phyloP scores from a whole-genome alignment of 192 early-diverging fungal genomes.

The Coemansia sp. region DNA sequence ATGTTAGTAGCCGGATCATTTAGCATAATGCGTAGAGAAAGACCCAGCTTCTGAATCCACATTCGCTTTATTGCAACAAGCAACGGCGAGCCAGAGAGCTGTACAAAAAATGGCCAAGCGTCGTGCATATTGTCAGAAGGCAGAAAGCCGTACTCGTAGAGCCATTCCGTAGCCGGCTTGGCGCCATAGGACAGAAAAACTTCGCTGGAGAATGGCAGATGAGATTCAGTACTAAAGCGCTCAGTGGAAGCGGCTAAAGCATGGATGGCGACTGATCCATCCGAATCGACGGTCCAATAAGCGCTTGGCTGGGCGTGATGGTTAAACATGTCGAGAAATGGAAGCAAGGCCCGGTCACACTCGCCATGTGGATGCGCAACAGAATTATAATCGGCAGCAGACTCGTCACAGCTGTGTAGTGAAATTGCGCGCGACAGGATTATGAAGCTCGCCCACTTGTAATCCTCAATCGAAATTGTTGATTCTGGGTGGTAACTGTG shows the following conservation, averaged over 20 bases:
- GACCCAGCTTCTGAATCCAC: slow-evolving; percentile 33
- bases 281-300: slow-evolving; percentile 12
- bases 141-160: slow-evolving; percentile 42
- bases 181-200: slow-evolving; percentile 29
- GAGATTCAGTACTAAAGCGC: not conserved
- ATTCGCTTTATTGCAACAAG: slow-evolving; percentile 22
- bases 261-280: slow-evolving; percentile 17
- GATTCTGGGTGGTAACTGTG: not conserved
- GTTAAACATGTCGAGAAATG: slow-evolving; percentile 37
- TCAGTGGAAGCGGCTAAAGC: not conserved
- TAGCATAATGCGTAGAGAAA: slow-evolving; percentile 21
- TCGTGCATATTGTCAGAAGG: slow-evolving; percentile 21
- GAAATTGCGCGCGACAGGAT: slow-evolving; percentile 37
- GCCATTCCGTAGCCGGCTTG: slow-evolving; percentile 40
- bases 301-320: slow-evolving; percentile 23
- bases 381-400: not conserved
- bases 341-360: slow-evolving; percentile 30
- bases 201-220: slow-evolving; percentile 4
- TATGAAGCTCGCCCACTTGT: slow-evolving; percentile 32
- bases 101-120: slow-evolving; percentile 31
- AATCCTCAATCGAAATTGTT: slow-evolving; percentile 12
- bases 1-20: slow-evolving; percentile 1
- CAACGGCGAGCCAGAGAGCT: slow-evolving; percentile 11
- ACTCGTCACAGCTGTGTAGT: slow-evolving; percentile 18
- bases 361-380: slow-evolving; percentile 1